phyloP scores from a whole-genome alignment of 192 early-diverging fungal genomes.

The Coemansia sp. region DNA sequence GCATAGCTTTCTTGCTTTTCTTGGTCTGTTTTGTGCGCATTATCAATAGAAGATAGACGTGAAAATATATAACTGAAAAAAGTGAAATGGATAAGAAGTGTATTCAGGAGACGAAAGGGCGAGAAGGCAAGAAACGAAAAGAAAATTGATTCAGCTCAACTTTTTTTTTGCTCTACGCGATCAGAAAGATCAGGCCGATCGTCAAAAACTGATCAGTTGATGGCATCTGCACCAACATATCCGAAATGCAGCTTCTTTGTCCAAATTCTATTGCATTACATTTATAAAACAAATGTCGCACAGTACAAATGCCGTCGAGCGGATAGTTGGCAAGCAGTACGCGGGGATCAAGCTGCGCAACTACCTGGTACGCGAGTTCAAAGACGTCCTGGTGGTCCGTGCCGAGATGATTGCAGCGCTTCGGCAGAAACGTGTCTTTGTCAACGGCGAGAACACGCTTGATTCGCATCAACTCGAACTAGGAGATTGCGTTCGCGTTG shows the following conservation, averaged over 20 bases:
- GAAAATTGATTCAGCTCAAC: too few relatives aligned
- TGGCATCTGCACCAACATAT: too few relatives aligned
- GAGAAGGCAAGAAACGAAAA: too few relatives aligned
- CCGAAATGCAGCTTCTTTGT: too few relatives aligned
- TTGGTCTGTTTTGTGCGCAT: slow-evolving; percentile 88
- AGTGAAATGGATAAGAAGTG: too few relatives aligned
- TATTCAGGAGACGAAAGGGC: too few relatives aligned
- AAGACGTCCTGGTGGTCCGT: slow-evolving; percentile 24
- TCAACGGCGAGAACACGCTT: slow-evolving; percentile 54
- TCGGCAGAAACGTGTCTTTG: slow-evolving; percentile 47
- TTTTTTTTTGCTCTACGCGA: too few relatives aligned
- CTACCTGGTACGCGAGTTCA: slow-evolving; percentile 30
- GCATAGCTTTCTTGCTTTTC: slow-evolving; percentile 77
- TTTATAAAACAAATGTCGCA: not conserved
- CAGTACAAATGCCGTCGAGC: slow-evolving; percentile 6
- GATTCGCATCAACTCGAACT: slow-evolving; percentile 51
- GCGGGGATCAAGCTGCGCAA: slow-evolving; percentile 35
- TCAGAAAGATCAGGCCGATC: too few relatives aligned
- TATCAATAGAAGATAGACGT: not conserved
- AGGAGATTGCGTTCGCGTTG: slow-evolving; percentile 53
- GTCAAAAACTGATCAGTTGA: too few relatives aligned
- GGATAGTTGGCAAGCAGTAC: not conserved
- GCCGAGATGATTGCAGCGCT: slow-evolving; percentile 23
- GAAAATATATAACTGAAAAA: not conserved
- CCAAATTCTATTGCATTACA: too few relatives aligned